Conservation (phyloP, 2,329 filamentous ascomycete species). For the Apiospora kogelbergensis region DNA sequence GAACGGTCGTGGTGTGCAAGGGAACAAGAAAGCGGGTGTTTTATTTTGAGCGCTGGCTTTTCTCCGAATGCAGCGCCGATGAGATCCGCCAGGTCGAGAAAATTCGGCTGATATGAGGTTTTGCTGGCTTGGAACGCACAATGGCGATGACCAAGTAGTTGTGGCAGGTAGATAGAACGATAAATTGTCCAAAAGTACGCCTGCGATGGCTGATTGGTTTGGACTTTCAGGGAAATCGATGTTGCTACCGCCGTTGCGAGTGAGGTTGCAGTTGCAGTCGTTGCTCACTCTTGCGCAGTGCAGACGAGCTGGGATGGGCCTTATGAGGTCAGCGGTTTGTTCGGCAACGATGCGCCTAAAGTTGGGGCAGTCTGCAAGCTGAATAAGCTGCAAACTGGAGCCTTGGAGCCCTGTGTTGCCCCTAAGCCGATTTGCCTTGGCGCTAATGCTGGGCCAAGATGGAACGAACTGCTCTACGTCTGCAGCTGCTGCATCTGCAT, state of each 20-base stretch:
- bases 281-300: background rate
- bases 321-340: background rate
- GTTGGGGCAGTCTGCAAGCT: background rate
- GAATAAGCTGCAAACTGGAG: background rate
- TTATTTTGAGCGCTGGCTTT: background rate
- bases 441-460: background rate
- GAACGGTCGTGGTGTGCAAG: background rate
- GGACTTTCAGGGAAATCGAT: no score
- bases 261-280: background rate
- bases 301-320: background rate
- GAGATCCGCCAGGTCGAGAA: background rate
- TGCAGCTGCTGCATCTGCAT: background rate
- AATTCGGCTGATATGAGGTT: background rate
- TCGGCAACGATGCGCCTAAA: background rate
- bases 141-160: background rate
- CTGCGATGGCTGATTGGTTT: no score
- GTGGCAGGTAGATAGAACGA: background rate
- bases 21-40: background rate
- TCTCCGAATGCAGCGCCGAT: constrained; percentile 1
- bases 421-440: background rate
- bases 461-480: background rate
- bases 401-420: background rate
- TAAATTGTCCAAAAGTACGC: background rate
- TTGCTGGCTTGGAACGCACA: background rate
- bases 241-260: background rate